Conservation (phyloP, 495 filamentous ascomycete species). For the Aspergillus baeticus region DNA sequence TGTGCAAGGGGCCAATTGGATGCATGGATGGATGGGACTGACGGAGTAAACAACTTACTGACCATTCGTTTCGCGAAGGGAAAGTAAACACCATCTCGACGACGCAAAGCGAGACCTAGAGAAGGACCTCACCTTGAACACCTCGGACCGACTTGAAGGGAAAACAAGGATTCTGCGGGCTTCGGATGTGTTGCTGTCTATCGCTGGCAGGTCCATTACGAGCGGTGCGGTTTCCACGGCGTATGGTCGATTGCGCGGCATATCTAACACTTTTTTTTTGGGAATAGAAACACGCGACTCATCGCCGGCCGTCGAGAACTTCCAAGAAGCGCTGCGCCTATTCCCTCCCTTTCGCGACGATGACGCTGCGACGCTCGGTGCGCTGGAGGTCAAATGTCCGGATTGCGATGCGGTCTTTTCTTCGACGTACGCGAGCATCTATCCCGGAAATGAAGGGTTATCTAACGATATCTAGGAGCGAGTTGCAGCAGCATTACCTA, state of each 20-base stretch:
- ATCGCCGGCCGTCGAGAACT: slow-evolving; percentile 21
- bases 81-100: slow-evolving; percentile 5
- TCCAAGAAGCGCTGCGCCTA: slow-evolving; percentile 27
- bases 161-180: slow-evolving; percentile 22
- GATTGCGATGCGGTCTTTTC: slow-evolving; percentile 34
- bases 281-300: slow-evolving; percentile 12
- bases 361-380: slow-evolving; percentile 22
- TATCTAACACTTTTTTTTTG: not conserved
- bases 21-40: not conserved
- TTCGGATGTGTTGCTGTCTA: slow-evolving; percentile 24
- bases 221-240: slow-evolving; percentile 17
- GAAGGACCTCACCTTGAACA: slow-evolving; percentile 17
- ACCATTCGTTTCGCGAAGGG: not conserved
- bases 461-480: slow-evolving; percentile 16
- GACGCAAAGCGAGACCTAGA: slow-evolving; percentile 18
- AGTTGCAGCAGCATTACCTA: slow-evolving; percentile 29
- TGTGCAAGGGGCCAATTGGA: too few relatives aligned
- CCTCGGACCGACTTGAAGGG: slow-evolving; percentile 13
- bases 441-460: not conserved
- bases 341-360: slow-evolving; percentile 30
- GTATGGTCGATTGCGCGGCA: slow-evolving; percentile 6
- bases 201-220: slow-evolving; percentile 19
- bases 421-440: slow-evolving; percentile 19
- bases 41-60: not conserved
- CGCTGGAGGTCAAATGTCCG: slow-evolving; percentile 25